These are phyloP conservation scores for Jacaranda copaia DNA, from an alignment of 257 asterid species.

Conservation along the genomic window DNA sequence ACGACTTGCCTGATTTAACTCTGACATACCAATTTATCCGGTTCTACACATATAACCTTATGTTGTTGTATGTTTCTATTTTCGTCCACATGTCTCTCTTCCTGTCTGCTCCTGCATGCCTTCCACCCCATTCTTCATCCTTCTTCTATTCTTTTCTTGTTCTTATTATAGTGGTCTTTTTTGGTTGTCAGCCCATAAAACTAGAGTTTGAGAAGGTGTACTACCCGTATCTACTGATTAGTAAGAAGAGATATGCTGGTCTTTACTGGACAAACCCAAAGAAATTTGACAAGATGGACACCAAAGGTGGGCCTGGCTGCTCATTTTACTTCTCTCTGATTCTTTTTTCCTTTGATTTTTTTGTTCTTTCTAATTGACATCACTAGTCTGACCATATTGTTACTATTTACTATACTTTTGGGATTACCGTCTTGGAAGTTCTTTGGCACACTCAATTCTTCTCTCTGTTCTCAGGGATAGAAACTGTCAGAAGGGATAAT, in stretches of 20 bases:
- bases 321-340: constrained; percentile 30
- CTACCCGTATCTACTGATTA: constrained; percentile 87
- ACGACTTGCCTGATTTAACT: constrained; percentile 27
- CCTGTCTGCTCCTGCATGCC: constrained; percentile 12
- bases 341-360: constrained; percentile 27
- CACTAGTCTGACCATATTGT: neutral
- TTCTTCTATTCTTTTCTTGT: neutral
- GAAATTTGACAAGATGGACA: constrained; percentile 96
- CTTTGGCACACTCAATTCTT: constrained; percentile 21
- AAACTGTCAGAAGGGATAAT: constrained; percentile 96
- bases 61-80: constrained; percentile 18
- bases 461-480: constrained; percentile 70
- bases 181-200: constrained; percentile 78
- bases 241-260: constrained; percentile 99
- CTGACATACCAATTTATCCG: constrained; percentile 8
- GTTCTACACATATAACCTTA: neutral
- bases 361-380: constrained; percentile 23
- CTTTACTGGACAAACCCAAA: constrained; percentile 96
- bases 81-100: neutral
- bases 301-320: constrained; percentile 74
- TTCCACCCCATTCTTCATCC: constrained; percentile 11
- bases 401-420: neutral
- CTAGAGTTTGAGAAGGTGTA: constrained; percentile 98
- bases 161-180: constrained; percentile 27
- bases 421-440: neutral